These are phyloP conservation scores for Castanea crenata DNA, from an alignment of 306 rosid genomes.

Conservation along the genomic window DNA sequence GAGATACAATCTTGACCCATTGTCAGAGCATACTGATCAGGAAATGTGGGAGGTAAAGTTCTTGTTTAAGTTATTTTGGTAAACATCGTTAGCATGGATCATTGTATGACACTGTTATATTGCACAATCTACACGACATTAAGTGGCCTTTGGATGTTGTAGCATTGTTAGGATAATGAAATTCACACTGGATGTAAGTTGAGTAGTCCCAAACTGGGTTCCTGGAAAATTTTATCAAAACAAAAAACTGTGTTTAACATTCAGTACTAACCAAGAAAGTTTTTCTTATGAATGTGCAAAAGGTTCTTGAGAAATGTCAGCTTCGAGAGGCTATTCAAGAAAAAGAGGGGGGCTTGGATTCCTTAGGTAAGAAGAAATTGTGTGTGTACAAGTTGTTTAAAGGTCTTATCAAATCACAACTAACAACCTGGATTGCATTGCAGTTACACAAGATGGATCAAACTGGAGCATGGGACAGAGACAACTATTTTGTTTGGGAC, in stretches of 20 bases:
- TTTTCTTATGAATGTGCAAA: neutral
- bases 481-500: slow-evolving; percentile 31
- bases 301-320: slow-evolving; percentile 35
- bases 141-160: neutral
- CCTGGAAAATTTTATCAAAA: neutral
- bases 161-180: neutral
- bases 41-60: slow-evolving; percentile 31
- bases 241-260: neutral
- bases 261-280: neutral
- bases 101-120: neutral
- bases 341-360: slow-evolving; percentile 26
- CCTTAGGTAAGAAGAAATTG: slow-evolving; percentile 19
- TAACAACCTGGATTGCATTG: neutral
- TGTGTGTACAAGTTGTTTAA: neutral
- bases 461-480: slow-evolving; percentile 40
- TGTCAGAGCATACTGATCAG: slow-evolving; percentile 23
- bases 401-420: neutral
- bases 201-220: neutral
- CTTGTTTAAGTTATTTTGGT: neutral
- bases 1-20: slow-evolving; percentile 35
- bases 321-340: slow-evolving; percentile 19
- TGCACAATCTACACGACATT: neutral
- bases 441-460: slow-evolving; percentile 32
- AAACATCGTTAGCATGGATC: neutral
- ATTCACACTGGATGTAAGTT: neutral